Evolutionary conservation across 306 rosid genomes (phyloP), one percentile per base, ranked within the genome.

Genomic region (Gastrolobium bilobum): DNA sequence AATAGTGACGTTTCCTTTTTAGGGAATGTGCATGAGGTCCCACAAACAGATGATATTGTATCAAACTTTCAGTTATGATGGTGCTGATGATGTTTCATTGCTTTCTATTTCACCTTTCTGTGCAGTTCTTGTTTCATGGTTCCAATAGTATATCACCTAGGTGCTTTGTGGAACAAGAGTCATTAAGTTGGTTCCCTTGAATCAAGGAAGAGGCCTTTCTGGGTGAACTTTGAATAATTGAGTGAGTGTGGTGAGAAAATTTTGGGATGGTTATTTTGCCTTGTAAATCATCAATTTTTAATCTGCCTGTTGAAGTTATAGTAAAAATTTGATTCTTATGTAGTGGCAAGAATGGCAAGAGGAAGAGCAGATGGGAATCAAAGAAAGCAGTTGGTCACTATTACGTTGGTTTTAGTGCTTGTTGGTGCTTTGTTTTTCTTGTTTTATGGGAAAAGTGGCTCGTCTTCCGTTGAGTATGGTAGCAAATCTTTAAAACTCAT

Each of bases 391-490:
- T 38, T 85, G 77, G 78, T 90, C 84, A 20, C 80, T 58, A 31
- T 51, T 30, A 64, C 88, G 43, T 71, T 89, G 78, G 79, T 86
- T 75, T 81, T 91, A 81, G 84, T 81, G 39, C 71, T 81, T 66
- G 70, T 91, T 84, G 91, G 92, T 64, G 93, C 85, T 85, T 88
- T 89, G 38, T 73, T 91, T 42, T 92, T 86, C 63, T 73, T 84
- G 33, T 91, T 81, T 83, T 81, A 91, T 78, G 87, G 74, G 68
- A 79, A 85, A 38, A 73, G 39, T 56, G 89, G 90, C 57, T 81
- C 87, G 6, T 91, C 94, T 15, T 86, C 92, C 61, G 75, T 94
- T 52, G 92, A 86, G 78, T 87, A 85, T 71, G 93, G 91, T 38
- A 86, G 89, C 75, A 91, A 84, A 81, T 86, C 92, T 29, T 87